Base-by-base conservation (phyloP, 106 monocot species). In the Acorus gramineus region DNA sequence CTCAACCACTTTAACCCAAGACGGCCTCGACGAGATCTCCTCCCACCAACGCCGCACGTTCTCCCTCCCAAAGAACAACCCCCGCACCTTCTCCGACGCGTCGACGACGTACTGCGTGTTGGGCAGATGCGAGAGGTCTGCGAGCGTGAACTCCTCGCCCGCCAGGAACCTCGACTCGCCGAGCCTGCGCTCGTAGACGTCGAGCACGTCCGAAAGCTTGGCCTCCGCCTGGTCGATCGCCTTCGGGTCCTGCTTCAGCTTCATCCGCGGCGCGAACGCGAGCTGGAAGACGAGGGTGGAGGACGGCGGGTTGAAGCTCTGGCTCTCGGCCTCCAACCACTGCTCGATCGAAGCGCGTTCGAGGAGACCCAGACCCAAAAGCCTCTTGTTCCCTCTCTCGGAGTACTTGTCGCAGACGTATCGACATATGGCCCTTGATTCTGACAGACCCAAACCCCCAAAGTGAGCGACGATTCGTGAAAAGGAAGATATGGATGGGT, bases 321-420 rank as follows among this genome's bases (percentile, higher is more conserved):
- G 55, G 3, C 73, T 58, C 53, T 73, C 93, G 44, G 56, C 83
- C 69, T 57, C 73, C 47, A 94, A 57, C 93, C 93, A 94, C 61
- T 89, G 89, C 52, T 94, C 93, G 7, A 94, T 59, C 44, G 67
- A 57, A 4, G 86, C 85, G 0, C 79, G 71, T 60, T 76, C 86
- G 4, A 74, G 52, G 2, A 71, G n/a, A 3, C 76, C 74, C 8
- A 60, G 51, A 8, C 82, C 77, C 51, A 75, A 12, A 55, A 89
- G 56, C 8, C 56, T 4, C 58, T 68, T 76, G 73, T 85, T 85
- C 44, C 93, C 89, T 4, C 62, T 62, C 6, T 86, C 84, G 0
- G 83, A 52, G 68, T 89, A 86, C 77, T 89, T 84, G 57, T 86
- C 84, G 11, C 79, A 84, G 8, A 94, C 56, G 73, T 94, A 89